Evolutionary conservation across 2,329 filamentous ascomycete genomes (phyloP), one percentile per base, ranked within the genome.

Genomic region (Stagonosporopsis cucurbitacearum): DNA sequence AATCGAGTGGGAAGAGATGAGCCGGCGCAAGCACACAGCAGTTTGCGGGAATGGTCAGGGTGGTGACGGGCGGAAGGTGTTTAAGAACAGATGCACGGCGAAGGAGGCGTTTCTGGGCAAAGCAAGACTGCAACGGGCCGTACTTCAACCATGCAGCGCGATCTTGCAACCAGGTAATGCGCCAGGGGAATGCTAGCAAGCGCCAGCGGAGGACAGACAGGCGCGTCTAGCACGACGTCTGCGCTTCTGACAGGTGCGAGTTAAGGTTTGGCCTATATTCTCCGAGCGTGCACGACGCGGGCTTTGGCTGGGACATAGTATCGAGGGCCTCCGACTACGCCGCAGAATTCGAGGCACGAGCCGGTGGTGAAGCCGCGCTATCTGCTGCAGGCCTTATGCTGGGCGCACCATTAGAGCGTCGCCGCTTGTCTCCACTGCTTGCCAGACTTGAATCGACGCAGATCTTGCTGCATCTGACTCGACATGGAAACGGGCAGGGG

Each of bases 121-220:
- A 65, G 66, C 62, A 71, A 64, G 63, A 69, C 71, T 75, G 72
- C 73, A 75, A 74, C 73, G 73, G 73, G 71, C 73, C 72, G 73
- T 74, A 64, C 66, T 66, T 69, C 57, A 66, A 64, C 59, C 68
- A 70, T 68, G 66, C 66, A 65, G 61, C 66, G 65, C 64, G 61
- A 67, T 70, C 69, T 66, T 69, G 65, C 67, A 67, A 57, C 59
- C 54, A 66, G 64, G 55, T 54, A 62, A 30, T 45, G 57, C 51
- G 59, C 59, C 69, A 68, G 66, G 65, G 62, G 63, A 63, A 62
- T 65, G 67, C 65, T 60, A 64, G 69, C 58, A 62, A 57, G 57
- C 54, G 67, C 61, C 65, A 64, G 58, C 57, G 60, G 67, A 62
- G 60, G 57, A 58, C 59, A 65, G 58, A 62, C 65, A 61, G 58